phyloP scores from a whole-genome alignment of 1,284 basidiomycete genomes.

The Austroboletus novae-zelandiae region DNA sequence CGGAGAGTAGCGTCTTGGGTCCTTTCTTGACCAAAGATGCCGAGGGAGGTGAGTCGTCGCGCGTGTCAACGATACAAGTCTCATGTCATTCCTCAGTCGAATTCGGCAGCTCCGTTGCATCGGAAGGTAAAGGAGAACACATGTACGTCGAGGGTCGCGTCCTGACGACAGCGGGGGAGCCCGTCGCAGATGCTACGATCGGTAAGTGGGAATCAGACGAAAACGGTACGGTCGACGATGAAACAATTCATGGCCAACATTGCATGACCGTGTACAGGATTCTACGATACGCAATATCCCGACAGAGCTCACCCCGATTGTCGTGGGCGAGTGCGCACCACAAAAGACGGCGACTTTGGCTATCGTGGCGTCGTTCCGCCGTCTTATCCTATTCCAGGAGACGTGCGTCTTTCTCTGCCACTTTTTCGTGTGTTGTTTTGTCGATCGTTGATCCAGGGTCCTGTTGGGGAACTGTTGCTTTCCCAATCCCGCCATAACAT shows the following conservation, averaged over 20 bases:
- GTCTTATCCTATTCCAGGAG: conserved; percentile 76
- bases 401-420: conserved; percentile 40
- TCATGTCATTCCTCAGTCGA: conserved; percentile 39
- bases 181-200: conserved; percentile 63
- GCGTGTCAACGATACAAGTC: conserved; percentile 42
- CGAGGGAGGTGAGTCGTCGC: conserved; percentile 53
- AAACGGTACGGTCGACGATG: conserved; percentile 65
- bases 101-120: conserved; percentile 64
- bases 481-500: conserved; percentile 69
- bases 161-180: conserved; percentile 62
- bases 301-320: conserved; percentile 67
- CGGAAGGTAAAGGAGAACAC: conserved; percentile 80
- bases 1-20: conserved; percentile 77
- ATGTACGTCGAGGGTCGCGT: conserved; percentile 78
- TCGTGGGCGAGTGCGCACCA: conserved; percentile 65
- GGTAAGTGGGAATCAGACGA: conserved; percentile 90
- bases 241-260: too few relatives aligned
- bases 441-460: conserved; percentile 44
- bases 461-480: conserved; percentile 65
- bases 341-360: conserved; percentile 63
- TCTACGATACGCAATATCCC: conserved; percentile 65
- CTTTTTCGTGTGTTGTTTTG: neutral
- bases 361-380: conserved; percentile 79
- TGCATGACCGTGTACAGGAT: conserved; percentile 41
- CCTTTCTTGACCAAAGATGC: conserved; percentile 86